Evolutionary conservation across 1,284 basidiomycete species (phyloP).

Genomic region (Ganoderma sinense): DNA sequence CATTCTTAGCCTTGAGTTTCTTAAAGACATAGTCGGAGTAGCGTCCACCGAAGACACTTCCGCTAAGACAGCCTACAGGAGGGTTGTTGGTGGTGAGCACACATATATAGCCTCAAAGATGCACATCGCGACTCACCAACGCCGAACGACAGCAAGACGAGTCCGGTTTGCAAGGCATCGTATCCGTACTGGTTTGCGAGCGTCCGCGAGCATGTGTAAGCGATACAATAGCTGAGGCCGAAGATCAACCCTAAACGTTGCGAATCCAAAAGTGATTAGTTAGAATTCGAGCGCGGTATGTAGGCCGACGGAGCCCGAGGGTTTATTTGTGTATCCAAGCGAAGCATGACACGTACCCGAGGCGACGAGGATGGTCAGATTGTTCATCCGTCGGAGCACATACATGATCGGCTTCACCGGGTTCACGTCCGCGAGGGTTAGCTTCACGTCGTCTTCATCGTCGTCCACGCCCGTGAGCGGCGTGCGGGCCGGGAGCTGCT

Average conservation of each 20-base stretch:
- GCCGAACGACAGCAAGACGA: slow-evolving; percentile 81
- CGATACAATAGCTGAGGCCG: slow-evolving; percentile 72
- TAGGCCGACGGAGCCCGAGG: not conserved
- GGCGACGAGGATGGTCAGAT: slow-evolving; percentile 69
- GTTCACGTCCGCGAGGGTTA: slow-evolving; percentile 77
- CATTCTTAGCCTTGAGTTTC: slow-evolving; percentile 63
- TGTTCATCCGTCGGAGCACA: slow-evolving; percentile 70
- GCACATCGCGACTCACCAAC: slow-evolving; percentile 51
- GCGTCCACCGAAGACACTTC: slow-evolving; percentile 79
- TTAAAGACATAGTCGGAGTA: slow-evolving; percentile 76
- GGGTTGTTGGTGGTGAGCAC: not conserved
- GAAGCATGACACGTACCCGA: slow-evolving; percentile 60
- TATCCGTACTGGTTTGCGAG: slow-evolving; percentile 72
- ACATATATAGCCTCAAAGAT: not conserved
- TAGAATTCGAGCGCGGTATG: not conserved
- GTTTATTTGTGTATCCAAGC: not conserved
- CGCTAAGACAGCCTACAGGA: slow-evolving; percentile 64
- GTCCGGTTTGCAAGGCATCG: slow-evolving; percentile 74
- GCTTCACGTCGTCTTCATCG: slow-evolving; percentile 50
- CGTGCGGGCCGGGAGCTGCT: slow-evolving; percentile 18
- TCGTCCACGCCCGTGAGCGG: not conserved
- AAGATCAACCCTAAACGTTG: slow-evolving; percentile 67
- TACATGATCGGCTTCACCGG: slow-evolving; percentile 67
- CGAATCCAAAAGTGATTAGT: not conserved
- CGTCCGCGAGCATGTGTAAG: slow-evolving; percentile 79